These are phyloP conservation scores for Cladosporium sp. DNA, from an alignment of 2,329 filamentous ascomycete species.

Conservation along the genomic window DNA sequence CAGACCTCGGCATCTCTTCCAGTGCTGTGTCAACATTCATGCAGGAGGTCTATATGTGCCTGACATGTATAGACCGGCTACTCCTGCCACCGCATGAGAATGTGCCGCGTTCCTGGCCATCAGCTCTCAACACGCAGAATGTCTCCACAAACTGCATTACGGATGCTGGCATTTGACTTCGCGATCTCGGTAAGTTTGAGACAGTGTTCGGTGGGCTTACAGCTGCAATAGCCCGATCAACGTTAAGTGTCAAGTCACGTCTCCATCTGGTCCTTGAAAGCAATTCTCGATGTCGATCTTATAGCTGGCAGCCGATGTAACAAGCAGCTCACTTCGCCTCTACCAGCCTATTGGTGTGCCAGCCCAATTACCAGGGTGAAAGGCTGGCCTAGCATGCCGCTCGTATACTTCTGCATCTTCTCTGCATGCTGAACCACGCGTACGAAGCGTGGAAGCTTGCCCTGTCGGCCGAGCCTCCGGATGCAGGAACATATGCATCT, in stretches of 20 bases:
- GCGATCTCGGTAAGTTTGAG: conserved; percentile 16
- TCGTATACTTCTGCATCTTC: conserved; percentile 2
- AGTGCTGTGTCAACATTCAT: conserved; percentile 3
- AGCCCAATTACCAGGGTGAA: conserved; percentile 15
- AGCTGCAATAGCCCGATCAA: conserved; percentile 4
- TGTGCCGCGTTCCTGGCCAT: not conserved
- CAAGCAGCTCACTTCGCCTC: not conserved
- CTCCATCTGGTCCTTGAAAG: not conserved
- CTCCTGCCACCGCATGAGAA: conserved; percentile 3
- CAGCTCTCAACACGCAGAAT: conserved; percentile 4
- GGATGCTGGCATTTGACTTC: not conserved
- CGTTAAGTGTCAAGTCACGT: not conserved
- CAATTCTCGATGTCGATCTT: conserved; percentile 4
- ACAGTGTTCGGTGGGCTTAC: conserved; percentile 14
- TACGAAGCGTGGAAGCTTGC: not conserved
- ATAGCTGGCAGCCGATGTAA: not conserved
- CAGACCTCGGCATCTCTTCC: not conserved
- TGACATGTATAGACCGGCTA: conserved; percentile 13
- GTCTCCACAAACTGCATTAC: conserved; percentile 4
- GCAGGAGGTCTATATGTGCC: conserved; percentile 20
- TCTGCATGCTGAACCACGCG: conserved; percentile 8
- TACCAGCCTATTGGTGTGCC: not conserved
- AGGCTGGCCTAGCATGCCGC: not conserved
- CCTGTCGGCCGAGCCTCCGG: not conserved
- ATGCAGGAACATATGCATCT: conserved; percentile 19